Percentiles rank a stretch among this genome's conserved stretches.
phyloP scores from a whole-genome alignment of 441 rosid genomes.

The Pelargonium citronellum region DNA sequence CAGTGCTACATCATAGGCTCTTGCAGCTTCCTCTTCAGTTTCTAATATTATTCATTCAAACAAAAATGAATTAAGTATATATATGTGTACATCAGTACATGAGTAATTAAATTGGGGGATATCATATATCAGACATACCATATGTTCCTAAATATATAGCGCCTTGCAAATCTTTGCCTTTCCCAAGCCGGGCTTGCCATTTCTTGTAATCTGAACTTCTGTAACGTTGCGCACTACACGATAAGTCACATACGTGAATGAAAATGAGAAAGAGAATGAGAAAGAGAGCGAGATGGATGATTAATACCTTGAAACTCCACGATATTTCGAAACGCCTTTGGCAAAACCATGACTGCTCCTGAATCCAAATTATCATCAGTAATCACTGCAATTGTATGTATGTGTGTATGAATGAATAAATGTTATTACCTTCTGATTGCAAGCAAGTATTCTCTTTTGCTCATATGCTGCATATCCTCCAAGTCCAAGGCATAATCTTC shows the following conservation, averaged over 20 bases:
- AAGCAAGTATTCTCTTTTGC: constrained; percentile 15
- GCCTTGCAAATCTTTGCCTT: constrained; percentile 9
- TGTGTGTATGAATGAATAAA: too few species aligned
- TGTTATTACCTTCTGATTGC: constrained; percentile 21
- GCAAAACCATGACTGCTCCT: constrained; percentile 18
- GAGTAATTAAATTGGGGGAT: too few species aligned
- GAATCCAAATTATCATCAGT: background rate
- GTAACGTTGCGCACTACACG: background rate
- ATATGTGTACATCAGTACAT: too few species aligned
- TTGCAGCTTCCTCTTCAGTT: constrained; percentile 29
- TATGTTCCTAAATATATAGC: constrained; percentile 26
- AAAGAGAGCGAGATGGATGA: background rate
- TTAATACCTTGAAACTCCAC: constrained; percentile 26
- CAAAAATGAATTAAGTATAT: too few species aligned
- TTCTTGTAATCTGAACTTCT: constrained; percentile 18
- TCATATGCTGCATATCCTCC: constrained; percentile 15
- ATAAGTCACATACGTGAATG: too few species aligned
- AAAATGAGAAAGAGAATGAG: background rate
- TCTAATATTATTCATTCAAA: background rate
- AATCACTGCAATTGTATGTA: too few species aligned
- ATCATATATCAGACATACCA: constrained; percentile 12
- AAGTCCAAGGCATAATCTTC: constrained; percentile 19
- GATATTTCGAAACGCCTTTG: constrained; percentile 20
- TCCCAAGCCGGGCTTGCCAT: constrained; percentile 33
- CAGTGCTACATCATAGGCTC: constrained; percentile 30